A percentile compares a stretch with the other conserved stretches of the same genome.
Conservation (phyloP, 148 eudicot genomes). For the Chenopodium berlandieri region DNA sequence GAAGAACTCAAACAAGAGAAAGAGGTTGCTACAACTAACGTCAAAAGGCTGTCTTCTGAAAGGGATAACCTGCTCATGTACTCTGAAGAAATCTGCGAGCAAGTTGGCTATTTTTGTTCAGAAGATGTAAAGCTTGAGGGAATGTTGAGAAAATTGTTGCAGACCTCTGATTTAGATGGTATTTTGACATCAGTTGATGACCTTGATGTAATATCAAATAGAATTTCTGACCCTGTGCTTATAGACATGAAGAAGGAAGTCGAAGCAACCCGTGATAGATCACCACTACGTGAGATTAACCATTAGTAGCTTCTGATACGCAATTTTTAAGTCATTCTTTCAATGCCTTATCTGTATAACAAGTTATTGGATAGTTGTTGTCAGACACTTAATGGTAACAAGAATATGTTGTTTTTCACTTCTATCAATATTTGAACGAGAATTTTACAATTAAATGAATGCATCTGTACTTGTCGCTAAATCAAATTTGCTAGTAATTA, state of each 20-base stretch:
- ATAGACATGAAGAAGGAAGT: slow-evolving; percentile 27
- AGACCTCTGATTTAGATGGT: slow-evolving; percentile 21
- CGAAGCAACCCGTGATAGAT: slow-evolving; percentile 34
- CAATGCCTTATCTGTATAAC: slow-evolving; percentile 11
- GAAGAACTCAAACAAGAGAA: slow-evolving; percentile 39
- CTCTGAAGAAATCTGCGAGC: slow-evolving; percentile 36
- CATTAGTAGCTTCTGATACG: slow-evolving; percentile 19
- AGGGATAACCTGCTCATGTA: slow-evolving; percentile 44
- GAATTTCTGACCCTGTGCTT: slow-evolving; percentile 1
- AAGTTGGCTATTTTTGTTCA: slow-evolving; percentile 30
- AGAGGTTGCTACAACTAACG: slow-evolving; percentile 28
- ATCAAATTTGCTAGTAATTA: neutral
- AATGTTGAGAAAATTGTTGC: slow-evolving; percentile 37
- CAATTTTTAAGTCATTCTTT: neutral
- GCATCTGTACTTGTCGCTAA: neutral
- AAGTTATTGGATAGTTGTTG: slow-evolving; percentile 9
- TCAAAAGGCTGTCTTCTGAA: slow-evolving; percentile 32
- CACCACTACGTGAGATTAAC: slow-evolving; percentile 48
- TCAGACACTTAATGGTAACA: slow-evolving; percentile 14
- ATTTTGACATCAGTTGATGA: slow-evolving; percentile 9
- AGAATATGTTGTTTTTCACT: neutral
- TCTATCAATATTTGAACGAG: slow-evolving; percentile 11
- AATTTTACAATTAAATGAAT: neutral
- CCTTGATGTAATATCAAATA: neutral
- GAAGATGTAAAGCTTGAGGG: slow-evolving; percentile 45